Evolutionary conservation across 2,329 filamentous ascomycete species (phyloP).

Genomic region (Colletotrichum sidae): DNA sequence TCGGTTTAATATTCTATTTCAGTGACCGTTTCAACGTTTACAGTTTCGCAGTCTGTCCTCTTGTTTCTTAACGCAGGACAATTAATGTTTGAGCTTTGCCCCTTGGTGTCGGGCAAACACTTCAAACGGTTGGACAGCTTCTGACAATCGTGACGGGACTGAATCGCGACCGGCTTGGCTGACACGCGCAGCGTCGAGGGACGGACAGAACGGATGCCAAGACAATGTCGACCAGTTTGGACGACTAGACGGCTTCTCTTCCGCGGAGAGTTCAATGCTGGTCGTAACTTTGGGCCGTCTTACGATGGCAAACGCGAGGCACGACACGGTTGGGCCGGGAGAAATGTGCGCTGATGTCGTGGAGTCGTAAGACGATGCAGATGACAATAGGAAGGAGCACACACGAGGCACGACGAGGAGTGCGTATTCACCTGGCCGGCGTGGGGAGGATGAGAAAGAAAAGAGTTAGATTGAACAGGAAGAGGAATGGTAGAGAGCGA

Average conservation of each 20-base stretch:
- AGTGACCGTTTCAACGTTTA: constrained; percentile 7
- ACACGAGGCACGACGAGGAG: constrained; percentile 4
- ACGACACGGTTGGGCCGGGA: neutral
- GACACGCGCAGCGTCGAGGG: constrained; percentile 33
- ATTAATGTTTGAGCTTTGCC: constrained; percentile 31
- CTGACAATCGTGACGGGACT: constrained; percentile 16
- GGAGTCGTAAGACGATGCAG: constrained; percentile 15
- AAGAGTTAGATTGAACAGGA: neutral
- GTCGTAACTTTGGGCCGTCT: neutral
- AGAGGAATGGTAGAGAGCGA: neutral
- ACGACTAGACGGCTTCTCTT: constrained; percentile 9
- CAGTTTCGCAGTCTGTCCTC: neutral
- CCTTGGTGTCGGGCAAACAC: neutral
- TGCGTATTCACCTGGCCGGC: constrained; percentile 23
- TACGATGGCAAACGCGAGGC: constrained; percentile 13
- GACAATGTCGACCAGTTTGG: constrained; percentile 22
- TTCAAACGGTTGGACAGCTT: neutral
- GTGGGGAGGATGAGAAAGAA: constrained; percentile 6
- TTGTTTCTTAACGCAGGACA: constrained; percentile 29
- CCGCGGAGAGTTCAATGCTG: constrained; percentile 4
- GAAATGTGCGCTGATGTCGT: neutral
- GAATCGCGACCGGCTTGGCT: constrained; percentile 34
- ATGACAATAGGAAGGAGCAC: constrained; percentile 2
- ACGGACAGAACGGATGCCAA: constrained; percentile 27
- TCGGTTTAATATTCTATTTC: constrained; percentile 37